Evolutionary conservation across 139 green algal species (phyloP).

Genomic region (Micractinium sp.): DNA sequence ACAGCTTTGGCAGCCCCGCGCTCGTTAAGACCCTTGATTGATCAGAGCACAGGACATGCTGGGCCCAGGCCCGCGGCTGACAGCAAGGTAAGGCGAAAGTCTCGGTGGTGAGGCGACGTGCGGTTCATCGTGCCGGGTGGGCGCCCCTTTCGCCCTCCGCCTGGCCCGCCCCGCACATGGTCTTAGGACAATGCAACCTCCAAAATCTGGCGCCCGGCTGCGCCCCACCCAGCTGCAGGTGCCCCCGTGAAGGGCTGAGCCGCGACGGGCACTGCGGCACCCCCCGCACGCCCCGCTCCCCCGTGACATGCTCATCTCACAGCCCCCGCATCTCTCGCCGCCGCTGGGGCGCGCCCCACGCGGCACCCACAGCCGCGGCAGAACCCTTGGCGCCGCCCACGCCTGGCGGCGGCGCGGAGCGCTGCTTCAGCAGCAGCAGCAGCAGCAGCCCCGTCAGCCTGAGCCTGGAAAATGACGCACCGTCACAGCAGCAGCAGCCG

Average conservation of each 20-base stretch:
- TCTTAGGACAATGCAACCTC: too few relatives aligned
- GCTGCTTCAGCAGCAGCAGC: background rate
- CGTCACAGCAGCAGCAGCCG: background rate
- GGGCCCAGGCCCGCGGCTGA: background rate
- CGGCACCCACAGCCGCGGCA: background rate
- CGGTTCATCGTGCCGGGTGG: too few relatives aligned
- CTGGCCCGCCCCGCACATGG: too few relatives aligned
- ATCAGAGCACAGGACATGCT: background rate
- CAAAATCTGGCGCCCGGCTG: too few relatives aligned
- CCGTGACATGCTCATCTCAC: background rate
- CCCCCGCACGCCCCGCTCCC: background rate
- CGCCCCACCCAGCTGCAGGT: background rate
- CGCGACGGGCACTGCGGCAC: background rate
- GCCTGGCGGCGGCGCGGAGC: background rate
- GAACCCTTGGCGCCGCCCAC: background rate
- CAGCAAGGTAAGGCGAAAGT: background rate
- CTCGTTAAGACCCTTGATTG: too few relatives aligned
- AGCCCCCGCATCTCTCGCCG: background rate
- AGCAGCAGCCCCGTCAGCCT: background rate
- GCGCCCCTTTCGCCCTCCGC: too few relatives aligned
- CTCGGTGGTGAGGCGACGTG: too few relatives aligned
- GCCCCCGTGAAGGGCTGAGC: background rate
- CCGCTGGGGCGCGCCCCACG: constrained; percentile 1
- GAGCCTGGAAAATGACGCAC: background rate
- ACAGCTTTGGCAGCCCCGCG: too few relatives aligned